These are phyloP conservation scores for Fusarium duplospermum DNA, from an alignment of 2,329 filamentous ascomycete species.

Conservation along the genomic window DNA sequence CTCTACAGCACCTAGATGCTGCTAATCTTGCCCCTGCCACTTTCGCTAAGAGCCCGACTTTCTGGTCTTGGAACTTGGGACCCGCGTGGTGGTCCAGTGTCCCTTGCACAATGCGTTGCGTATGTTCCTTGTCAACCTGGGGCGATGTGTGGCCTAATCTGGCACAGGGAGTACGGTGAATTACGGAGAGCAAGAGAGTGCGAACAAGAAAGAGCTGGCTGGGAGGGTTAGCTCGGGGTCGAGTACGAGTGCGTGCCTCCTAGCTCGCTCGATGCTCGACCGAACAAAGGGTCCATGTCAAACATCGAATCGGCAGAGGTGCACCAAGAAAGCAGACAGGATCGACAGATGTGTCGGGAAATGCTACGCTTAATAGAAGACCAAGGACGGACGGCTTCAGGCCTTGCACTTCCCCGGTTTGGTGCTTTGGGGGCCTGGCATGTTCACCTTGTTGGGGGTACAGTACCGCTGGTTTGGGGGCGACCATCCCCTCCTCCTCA, in stretches of 20 bases:
- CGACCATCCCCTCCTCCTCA: conserved; percentile 27
- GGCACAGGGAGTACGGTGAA: conserved; percentile 28
- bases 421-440: conserved; percentile 38
- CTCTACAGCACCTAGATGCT: conserved; percentile 19
- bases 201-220: background rate
- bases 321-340: conserved; percentile 24
- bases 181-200: conserved; percentile 5
- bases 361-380: conserved; percentile 27
- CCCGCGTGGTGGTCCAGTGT: conserved; percentile 39
- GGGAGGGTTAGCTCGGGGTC: conserved; percentile 1
- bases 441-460: conserved; percentile 34
- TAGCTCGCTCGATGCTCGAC: conserved; percentile 27
- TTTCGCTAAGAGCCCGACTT: conserved; percentile 44
- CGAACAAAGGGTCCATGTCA: conserved; percentile 22
- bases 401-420: conserved; percentile 40
- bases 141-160: conserved; percentile 34
- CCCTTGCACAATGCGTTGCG: conserved; percentile 32
- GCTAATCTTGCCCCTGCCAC: conserved; percentile 37
- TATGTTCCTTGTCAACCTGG: conserved; percentile 31
- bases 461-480: conserved; percentile 33
- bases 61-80: conserved; percentile 40
- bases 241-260: conserved; percentile 25
- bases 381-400: conserved; percentile 30
- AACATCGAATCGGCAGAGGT: conserved; percentile 24
- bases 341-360: conserved; percentile 37